Evolutionary conservation across 352 stramenopile species (phyloP).

Genomic region (Globisporangium echinulatum): DNA sequence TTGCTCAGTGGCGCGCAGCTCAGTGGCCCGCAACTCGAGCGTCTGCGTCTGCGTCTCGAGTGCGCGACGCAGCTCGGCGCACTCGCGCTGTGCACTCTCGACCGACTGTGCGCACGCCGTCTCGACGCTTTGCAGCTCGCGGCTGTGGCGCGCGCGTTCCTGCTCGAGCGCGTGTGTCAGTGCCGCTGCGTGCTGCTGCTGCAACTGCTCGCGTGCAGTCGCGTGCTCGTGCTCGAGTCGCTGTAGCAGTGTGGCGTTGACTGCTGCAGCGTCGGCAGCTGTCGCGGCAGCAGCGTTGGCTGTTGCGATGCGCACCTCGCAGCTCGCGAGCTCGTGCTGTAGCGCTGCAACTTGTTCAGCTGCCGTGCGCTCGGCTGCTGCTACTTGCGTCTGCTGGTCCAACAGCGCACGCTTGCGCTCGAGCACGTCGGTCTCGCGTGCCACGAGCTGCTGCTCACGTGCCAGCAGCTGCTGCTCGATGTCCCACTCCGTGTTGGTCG

Average conservation of each 20-base stretch:
- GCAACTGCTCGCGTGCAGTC: constrained; percentile 1
- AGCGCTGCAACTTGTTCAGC: constrained; percentile 21
- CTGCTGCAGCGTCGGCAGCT: background rate
- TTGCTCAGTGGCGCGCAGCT: background rate
- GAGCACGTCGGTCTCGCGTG: constrained; percentile 31
- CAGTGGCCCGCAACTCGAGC: too few species aligned
- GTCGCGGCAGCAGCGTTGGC: constrained; percentile 16
- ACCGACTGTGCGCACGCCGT: constrained; percentile 11
- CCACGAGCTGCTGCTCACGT: constrained; percentile 27
- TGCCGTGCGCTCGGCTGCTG: background rate
- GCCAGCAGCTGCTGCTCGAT: constrained; percentile 39
- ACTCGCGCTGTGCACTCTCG: constrained; percentile 11
- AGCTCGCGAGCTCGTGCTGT: constrained; percentile 21
- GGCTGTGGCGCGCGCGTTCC: constrained; percentile 1
- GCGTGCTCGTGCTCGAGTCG: background rate
- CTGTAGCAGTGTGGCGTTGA: background rate
- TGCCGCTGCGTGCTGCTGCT: constrained; percentile 1
- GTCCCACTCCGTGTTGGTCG: constrained; percentile 57
- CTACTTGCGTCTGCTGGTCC: constrained; percentile 22
- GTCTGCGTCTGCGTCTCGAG: constrained; percentile 15
- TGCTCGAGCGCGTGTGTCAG: background rate
- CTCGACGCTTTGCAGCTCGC: too few species aligned
- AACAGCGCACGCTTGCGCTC: constrained; percentile 29
- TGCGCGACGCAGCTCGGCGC: constrained; percentile 6
- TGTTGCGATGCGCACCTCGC: constrained; percentile 13